Evolutionary conservation across 768 basidiomycete species (phyloP).

Genomic region (Termitomyces sp.): DNA sequence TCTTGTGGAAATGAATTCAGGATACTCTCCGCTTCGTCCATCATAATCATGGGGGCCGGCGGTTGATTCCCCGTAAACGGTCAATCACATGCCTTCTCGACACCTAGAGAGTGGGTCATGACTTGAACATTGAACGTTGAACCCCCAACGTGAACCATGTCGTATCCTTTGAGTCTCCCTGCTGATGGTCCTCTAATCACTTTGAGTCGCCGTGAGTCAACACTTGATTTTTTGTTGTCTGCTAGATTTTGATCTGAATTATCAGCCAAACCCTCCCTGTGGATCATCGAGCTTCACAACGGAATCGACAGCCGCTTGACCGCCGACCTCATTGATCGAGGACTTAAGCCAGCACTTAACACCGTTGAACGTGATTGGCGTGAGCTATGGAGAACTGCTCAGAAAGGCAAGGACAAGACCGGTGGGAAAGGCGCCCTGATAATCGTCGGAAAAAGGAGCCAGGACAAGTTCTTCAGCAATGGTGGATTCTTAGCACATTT

Average conservation of each 20-base stretch:
- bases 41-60: too few species aligned
- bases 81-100: conserved; percentile 18
- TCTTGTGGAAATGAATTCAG: too few species aligned
- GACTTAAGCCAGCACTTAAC: conserved; percentile 65
- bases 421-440: conserved; percentile 66
- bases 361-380: conserved; percentile 71
- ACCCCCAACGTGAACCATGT: conserved; percentile 22
- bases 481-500: conserved; percentile 31
- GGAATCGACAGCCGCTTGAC: conserved; percentile 71
- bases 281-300: conserved; percentile 80
- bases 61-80: neutral
- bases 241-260: neutral
- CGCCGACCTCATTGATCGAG: conserved; percentile 47
- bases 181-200: conserved; percentile 48
- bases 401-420: conserved; percentile 37
- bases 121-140: too few species aligned
- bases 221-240: neutral
- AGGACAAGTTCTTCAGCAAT: conserved; percentile 89
- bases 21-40: neutral
- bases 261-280: conserved; percentile 53
- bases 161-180: conserved; percentile 48
- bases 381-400: conserved; percentile 38
- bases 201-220: conserved; percentile 54
- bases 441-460: conserved; percentile 66
- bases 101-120: neutral